A percentile compares a stretch with the other conserved stretches of the same genome.
Evolutionary conservation across 2,329 filamentous ascomycete genomes (phyloP).

Genomic region (Anthostomella pinea): DNA sequence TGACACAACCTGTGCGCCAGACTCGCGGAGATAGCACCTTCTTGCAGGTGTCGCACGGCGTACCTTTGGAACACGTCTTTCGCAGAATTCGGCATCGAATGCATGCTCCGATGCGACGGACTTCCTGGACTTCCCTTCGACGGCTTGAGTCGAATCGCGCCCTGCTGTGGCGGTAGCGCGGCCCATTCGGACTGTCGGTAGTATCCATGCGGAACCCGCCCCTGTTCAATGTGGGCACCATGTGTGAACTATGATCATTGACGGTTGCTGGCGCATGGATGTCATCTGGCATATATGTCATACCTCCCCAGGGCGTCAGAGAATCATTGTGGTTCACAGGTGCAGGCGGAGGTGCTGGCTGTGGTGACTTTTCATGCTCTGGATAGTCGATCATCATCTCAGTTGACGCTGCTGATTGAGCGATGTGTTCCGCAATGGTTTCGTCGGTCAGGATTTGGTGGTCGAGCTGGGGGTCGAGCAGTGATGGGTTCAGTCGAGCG

Average conservation of each 20-base stretch:
- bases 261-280: slow-evolving; percentile 31
- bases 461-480: slow-evolving; percentile 55
- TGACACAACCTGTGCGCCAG: slow-evolving; percentile 63
- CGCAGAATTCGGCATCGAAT: slow-evolving; percentile 64
- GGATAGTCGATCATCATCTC: slow-evolving; percentile 31
- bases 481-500: slow-evolving; percentile 51
- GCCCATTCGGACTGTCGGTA: slow-evolving; percentile 41
- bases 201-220: slow-evolving; percentile 56
- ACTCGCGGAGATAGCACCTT: slow-evolving; percentile 62
- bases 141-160: slow-evolving; percentile 56
- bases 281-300: slow-evolving; percentile 31
- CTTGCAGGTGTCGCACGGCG: slow-evolving; percentile 60
- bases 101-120: slow-evolving; percentile 63
- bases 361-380: slow-evolving; percentile 20
- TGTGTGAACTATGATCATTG: slow-evolving; percentile 28
- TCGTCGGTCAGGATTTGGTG: slow-evolving; percentile 39
- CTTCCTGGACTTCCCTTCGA: slow-evolving; percentile 63
- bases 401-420: slow-evolving; percentile 14
- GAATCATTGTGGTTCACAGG: slow-evolving; percentile 11
- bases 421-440: slow-evolving; percentile 16
- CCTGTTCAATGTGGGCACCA: slow-evolving; percentile 31
- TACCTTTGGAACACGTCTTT: slow-evolving; percentile 64
- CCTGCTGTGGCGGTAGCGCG: slow-evolving; percentile 50
- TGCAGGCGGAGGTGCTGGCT: slow-evolving; percentile 6
- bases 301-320: slow-evolving; percentile 27